Conservation (phyloP, 1,139 yeast species). For the Suhomyces atakaporum region DNA sequence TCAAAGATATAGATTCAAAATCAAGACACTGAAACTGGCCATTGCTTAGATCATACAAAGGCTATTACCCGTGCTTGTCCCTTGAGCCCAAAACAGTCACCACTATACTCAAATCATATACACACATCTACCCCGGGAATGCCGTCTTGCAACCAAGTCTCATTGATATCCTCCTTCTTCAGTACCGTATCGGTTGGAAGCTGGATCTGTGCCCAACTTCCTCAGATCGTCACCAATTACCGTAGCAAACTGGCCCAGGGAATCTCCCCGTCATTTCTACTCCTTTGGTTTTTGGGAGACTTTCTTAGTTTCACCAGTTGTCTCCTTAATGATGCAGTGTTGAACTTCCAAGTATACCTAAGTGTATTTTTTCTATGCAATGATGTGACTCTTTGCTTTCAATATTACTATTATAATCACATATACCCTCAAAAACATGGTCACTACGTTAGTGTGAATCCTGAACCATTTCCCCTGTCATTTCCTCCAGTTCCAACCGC, state of each 20-base stretch:
- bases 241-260: constrained; percentile 82
- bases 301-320: constrained; percentile 80
- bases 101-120: neutral
- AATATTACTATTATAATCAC: constrained; percentile 69
- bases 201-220: constrained; percentile 87
- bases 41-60: too few relatives aligned
- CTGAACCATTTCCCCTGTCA: constrained; percentile 7
- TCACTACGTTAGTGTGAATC: constrained; percentile 10
- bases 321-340: constrained; percentile 65
- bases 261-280: constrained; percentile 70
- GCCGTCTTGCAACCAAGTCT: constrained; percentile 5
- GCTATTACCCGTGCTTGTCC: too few relatives aligned
- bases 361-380: constrained; percentile 75
- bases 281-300: constrained; percentile 86
- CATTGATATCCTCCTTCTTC: constrained; percentile 30
- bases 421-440: constrained; percentile 31
- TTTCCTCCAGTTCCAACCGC: constrained; percentile 14
- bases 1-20: too few relatives aligned
- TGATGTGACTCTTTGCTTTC: constrained; percentile 70
- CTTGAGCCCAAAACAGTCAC: too few relatives aligned
- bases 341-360: constrained; percentile 74
- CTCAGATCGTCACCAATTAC: constrained; percentile 81
- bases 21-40: too few relatives aligned
- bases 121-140: neutral
- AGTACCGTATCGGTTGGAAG: constrained; percentile 42